phyloP scores from a whole-genome alignment of 2,329 filamentous ascomycete genomes.

The Exutisphaerella laricina region DNA sequence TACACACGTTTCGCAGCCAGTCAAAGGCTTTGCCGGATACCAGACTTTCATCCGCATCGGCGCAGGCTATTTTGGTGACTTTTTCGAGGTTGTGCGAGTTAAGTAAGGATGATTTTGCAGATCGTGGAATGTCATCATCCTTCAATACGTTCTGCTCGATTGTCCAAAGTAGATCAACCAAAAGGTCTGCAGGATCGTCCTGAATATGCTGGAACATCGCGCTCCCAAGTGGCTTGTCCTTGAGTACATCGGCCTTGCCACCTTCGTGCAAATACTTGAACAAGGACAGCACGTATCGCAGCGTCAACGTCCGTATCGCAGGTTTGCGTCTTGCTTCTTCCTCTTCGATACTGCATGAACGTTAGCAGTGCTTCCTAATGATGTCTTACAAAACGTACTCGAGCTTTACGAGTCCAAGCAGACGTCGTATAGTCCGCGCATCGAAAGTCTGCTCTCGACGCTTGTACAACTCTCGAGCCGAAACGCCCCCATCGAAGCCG shows the following conservation, averaged over 20 bases:
- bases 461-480: constrained; percentile 71
- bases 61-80: constrained; percentile 55
- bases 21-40: constrained; percentile 67
- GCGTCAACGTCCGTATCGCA: constrained; percentile 74
- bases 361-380: no score
- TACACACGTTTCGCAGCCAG: constrained; percentile 71
- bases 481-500: constrained; percentile 74
- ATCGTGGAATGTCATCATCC: constrained; percentile 67
- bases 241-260: constrained; percentile 75
- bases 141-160: constrained; percentile 66
- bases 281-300: constrained; percentile 73
- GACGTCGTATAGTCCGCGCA: constrained; percentile 66
- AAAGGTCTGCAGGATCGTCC: constrained; percentile 68
- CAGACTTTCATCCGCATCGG: constrained; percentile 41
- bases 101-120: constrained; percentile 53
- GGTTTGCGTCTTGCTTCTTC: constrained; percentile 62
- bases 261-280: constrained; percentile 71
- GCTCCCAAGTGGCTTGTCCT: constrained; percentile 63
- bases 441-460: constrained; percentile 66
- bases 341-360: constrained; percentile 37
- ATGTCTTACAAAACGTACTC: no score
- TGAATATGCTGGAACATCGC: constrained; percentile 70
- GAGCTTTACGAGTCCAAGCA: constrained; percentile 64
- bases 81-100: constrained; percentile 38
- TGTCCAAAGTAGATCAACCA: constrained; percentile 67